Evolutionary conservation across 768 basidiomycete species (phyloP).

Genomic region (Erythrobasidium yunnanense): DNA sequence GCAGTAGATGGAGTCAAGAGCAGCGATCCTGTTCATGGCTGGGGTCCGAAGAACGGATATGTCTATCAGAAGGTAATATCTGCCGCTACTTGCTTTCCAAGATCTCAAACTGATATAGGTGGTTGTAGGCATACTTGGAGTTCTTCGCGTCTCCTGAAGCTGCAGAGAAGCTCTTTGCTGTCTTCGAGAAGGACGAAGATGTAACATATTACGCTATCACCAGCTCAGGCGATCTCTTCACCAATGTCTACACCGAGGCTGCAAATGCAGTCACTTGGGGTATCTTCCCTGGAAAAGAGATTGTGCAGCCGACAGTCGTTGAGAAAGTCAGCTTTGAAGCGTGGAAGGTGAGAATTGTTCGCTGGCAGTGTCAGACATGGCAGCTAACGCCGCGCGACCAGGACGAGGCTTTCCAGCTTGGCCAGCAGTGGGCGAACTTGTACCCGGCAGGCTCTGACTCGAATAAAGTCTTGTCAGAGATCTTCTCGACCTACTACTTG

Average conservation of each 20-base stretch:
- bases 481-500: conserved; percentile 69
- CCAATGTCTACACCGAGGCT: conserved; percentile 87
- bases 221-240: conserved; percentile 82
- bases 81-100: neutral
- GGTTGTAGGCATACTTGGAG: conserved; percentile 82
- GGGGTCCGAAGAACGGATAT: conserved; percentile 85
- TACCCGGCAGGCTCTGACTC: conserved; percentile 65
- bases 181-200: conserved; percentile 53
- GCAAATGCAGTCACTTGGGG: conserved; percentile 99
- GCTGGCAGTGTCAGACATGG: too few relatives aligned
- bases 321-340: conserved; percentile 84
- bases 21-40: conserved; percentile 70
- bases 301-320: conserved; percentile 91
- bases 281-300: conserved; percentile 91
- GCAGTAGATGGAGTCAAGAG: conserved; percentile 70
- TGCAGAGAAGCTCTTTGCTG: conserved; percentile 37
- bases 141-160: conserved; percentile 58
- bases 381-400: too few relatives aligned
- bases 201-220: conserved; percentile 98
- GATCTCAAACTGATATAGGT: conserved; percentile 50
- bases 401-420: conserved; percentile 93
- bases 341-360: conserved; percentile 86
- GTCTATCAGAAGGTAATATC: conserved; percentile 77
- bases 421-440: conserved; percentile 82
- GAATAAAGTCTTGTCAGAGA: conserved; percentile 57